phyloP scores from a whole-genome alignment of 2,329 filamentous ascomycete genomes.

The Hymenoscyphus albidus region DNA sequence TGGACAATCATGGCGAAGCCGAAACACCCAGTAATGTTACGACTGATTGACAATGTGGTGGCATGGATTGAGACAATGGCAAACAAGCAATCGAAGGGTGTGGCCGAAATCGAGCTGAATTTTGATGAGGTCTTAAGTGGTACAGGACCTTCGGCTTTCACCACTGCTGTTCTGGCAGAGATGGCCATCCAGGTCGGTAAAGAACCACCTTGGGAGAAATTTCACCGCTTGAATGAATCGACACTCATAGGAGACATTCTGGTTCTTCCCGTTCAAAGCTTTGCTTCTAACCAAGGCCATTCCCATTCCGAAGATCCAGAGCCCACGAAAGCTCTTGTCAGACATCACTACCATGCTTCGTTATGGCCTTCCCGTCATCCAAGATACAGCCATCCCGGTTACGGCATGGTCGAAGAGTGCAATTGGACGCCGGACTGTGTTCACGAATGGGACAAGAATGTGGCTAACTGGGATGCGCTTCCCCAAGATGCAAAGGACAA shows the following conservation, averaged over 20 bases:
- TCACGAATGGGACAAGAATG: slow-evolving; percentile 58
- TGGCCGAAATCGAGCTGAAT: slow-evolving; percentile 57
- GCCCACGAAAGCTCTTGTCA: slow-evolving; percentile 56
- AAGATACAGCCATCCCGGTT: slow-evolving; percentile 61
- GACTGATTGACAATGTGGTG: slow-evolving; percentile 64
- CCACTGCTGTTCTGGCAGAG: slow-evolving; percentile 56
- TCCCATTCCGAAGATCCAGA: slow-evolving; percentile 67
- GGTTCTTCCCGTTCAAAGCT: slow-evolving; percentile 65
- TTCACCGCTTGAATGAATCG: slow-evolving; percentile 57
- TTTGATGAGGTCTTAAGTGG: slow-evolving; percentile 68
- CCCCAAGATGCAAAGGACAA: slow-evolving; percentile 55
- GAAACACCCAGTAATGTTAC: slow-evolving; percentile 62
- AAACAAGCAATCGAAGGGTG: slow-evolving; percentile 50
- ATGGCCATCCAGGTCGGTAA: slow-evolving; percentile 49
- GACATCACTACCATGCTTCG: slow-evolving; percentile 70
- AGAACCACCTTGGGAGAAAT: slow-evolving; percentile 55
- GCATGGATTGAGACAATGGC: slow-evolving; percentile 58
- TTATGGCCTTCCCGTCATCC: slow-evolving; percentile 65
- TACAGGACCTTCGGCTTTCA: slow-evolving; percentile 66
- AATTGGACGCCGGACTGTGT: slow-evolving; percentile 65
- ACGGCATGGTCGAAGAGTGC: slow-evolving; percentile 64
- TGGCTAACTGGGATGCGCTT: slow-evolving; percentile 53
- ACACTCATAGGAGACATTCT: slow-evolving; percentile 55
- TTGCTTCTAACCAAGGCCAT: slow-evolving; percentile 67
- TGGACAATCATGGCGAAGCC: slow-evolving; percentile 71